Base-by-base conservation (phyloP, 257 asterid genomes). In the Penstemon eatonii region DNA sequence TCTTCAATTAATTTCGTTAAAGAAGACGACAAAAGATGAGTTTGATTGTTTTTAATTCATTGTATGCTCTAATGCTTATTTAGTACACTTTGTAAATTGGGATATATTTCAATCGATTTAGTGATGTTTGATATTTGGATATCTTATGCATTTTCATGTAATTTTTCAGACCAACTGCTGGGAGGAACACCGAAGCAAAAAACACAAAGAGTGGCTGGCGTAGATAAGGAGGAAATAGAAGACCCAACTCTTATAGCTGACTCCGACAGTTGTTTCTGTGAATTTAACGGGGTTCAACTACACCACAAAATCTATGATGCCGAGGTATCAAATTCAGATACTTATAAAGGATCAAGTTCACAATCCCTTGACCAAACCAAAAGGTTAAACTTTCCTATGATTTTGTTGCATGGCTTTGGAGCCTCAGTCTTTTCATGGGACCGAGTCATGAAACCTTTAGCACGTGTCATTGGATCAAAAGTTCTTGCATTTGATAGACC, bases 401-500 rank as follows among this genome's bases (percentile, higher is more conserved):
- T 93, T 75, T 70, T 93, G 78, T 72, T 93, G 77, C 99, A 93
- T 67, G 99, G 99, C 4, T 90, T 93, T 79, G 99, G 97, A 71
- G 95, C 99, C 79, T 93, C 99, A 2, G 74, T 81, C 55, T 93
- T 83, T 73, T 88, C 99, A 3, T 93, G 99, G 99, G 73, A 70
- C 76, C 85, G 87, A 51, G 96, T 78, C 43, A 82, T 91, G 96
- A 88, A 90, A 66, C 89, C 87, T 65, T 76, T 93, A 69, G 86
- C 96, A 2, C 74, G 12, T 55, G 75, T 66, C 52, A 71, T 75
- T 41, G 86, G 91, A 50, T 80, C 92, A 6, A 89, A 88, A 84
- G 91, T 89, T 73, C 86, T 90, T 72, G 97, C 99, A 54, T 93
- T 93, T 78, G 99, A 93, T 68, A 85, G 99, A 76, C 99, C 99